Evolutionary conservation across 1,139 yeast genomes (phyloP).

Genomic region (Kodamaea ohmeri): DNA sequence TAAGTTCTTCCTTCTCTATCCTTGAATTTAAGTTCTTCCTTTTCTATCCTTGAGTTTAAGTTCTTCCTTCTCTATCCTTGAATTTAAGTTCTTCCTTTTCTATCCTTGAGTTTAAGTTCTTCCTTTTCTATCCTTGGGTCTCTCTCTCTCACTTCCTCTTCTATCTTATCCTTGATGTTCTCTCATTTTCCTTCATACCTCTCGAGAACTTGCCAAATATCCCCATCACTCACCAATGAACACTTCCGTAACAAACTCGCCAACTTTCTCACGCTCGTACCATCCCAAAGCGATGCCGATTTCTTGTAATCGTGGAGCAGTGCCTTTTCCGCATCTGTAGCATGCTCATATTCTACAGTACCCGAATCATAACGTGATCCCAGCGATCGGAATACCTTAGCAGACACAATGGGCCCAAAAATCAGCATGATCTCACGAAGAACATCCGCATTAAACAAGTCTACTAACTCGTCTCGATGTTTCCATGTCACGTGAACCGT

Average conservation of each 20-base stretch:
- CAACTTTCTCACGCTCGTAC: conserved; percentile 40
- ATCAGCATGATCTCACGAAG: conserved; percentile 42
- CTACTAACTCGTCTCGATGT: conserved; percentile 34
- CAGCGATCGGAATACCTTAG: conserved; percentile 7
- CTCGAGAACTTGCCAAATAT: not conserved
- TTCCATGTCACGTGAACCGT: conserved; percentile 42
- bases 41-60: too few species aligned
- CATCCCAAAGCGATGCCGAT: conserved; percentile 48
- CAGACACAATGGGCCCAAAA: conserved; percentile 36
- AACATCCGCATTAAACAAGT: conserved; percentile 29
- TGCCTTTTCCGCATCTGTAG: conserved; percentile 33
- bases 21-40: too few species aligned
- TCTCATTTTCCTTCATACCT: not conserved
- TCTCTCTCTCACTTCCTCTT: conserved; percentile 1
- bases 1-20: too few species aligned
- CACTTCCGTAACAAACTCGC: conserved; percentile 48
- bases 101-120: too few species aligned
- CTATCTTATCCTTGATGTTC: not conserved
- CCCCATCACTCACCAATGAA: conserved; percentile 8
- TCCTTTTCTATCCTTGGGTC: not conserved
- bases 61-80: too few species aligned
- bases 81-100: too few species aligned
- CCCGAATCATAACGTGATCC: conserved; percentile 40
- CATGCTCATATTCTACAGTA: conserved; percentile 27
- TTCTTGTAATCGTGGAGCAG: conserved; percentile 38